These are phyloP conservation scores for Hapsidospora chrysogenum DNA, from an alignment of 495 filamentous ascomycete species.

Conservation along the genomic window DNA sequence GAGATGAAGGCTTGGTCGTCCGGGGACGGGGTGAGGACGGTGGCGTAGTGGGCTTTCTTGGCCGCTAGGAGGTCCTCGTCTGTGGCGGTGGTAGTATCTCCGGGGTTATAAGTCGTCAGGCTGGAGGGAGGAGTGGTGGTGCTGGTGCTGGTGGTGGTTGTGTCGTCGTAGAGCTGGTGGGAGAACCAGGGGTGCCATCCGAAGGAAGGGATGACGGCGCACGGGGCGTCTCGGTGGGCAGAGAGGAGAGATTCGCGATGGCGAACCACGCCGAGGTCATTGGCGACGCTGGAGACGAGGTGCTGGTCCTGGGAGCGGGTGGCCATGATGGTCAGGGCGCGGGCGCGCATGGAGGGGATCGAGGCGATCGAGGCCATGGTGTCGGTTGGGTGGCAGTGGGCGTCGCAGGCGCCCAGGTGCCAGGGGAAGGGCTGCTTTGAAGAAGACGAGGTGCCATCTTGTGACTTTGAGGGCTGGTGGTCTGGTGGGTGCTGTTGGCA, in stretches of 20 bases:
- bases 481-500: constrained; percentile 1
- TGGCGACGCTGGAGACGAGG: constrained; percentile 56
- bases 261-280: constrained; percentile 18
- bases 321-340: constrained; percentile 70
- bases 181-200: constrained; percentile 99
- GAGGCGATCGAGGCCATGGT: constrained; percentile 56
- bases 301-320: constrained; percentile 77
- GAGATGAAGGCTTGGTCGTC: constrained; percentile 43
- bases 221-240: constrained; percentile 1
- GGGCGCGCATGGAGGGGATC: constrained; percentile 64
- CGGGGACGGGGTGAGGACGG: constrained; percentile 39
- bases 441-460: background rate
- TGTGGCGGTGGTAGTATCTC: constrained; percentile 6
- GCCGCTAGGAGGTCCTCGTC: constrained; percentile 10
- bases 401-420: constrained; percentile 73
- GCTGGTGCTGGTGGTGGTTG: constrained; percentile 14
- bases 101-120: constrained; percentile 12
- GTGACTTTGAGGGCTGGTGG: background rate
- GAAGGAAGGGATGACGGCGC: constrained; percentile 57
- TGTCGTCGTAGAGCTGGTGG: constrained; percentile 62
- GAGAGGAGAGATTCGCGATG: constrained; percentile 4
- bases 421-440: constrained; percentile 45
- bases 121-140: too few species aligned
- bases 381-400: constrained; percentile 97
- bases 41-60: constrained; percentile 57